Conservation (phyloP, 805 yeast species). For the Wickerhamiella azyma region DNA sequence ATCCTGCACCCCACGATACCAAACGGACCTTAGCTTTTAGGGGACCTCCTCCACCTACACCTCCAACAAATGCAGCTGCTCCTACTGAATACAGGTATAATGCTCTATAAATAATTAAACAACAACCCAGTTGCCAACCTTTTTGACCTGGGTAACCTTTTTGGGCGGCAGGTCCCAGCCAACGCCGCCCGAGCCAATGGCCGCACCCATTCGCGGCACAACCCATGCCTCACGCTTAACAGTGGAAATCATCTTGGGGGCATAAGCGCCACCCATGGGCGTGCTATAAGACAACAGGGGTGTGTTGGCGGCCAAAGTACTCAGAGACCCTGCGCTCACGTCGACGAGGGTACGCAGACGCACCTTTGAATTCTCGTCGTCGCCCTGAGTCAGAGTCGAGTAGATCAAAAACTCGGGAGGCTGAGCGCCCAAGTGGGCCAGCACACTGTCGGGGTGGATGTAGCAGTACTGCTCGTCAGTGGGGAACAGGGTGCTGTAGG, state of each 20-base stretch:
- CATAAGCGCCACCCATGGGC: slow-evolving; percentile 83
- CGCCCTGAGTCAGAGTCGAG: slow-evolving; percentile 44
- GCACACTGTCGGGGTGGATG: slow-evolving; percentile 65
- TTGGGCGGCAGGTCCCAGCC: slow-evolving; percentile 87
- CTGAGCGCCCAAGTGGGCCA: slow-evolving; percentile 41
- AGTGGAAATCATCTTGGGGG: slow-evolving; percentile 52
- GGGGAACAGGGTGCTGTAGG: slow-evolving; percentile 42
- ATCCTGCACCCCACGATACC: no score
- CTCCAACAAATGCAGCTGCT: no score
- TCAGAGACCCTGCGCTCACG: slow-evolving; percentile 56
- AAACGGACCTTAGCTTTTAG: no score
- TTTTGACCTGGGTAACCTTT: slow-evolving; percentile 58
- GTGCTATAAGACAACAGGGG: slow-evolving; percentile 72
- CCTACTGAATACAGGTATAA: no score
- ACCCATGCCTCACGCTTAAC: slow-evolving; percentile 78
- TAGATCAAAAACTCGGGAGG: slow-evolving; percentile 76
- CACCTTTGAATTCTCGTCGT: slow-evolving; percentile 32
- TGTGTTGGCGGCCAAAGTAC: slow-evolving; percentile 62
- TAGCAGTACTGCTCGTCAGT: slow-evolving; percentile 37
- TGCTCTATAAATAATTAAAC: neutral
- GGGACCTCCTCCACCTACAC: no score
- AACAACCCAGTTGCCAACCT: slow-evolving; percentile 50
- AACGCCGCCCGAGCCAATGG: slow-evolving; percentile 65
- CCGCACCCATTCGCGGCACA: slow-evolving; percentile 79
- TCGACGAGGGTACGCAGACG: slow-evolving; percentile 70